Evolutionary conservation across 1,284 basidiomycete species (phyloP), one percentile per base, ranked within the genome.

Genomic region (Leccinum griseonigrum): DNA sequence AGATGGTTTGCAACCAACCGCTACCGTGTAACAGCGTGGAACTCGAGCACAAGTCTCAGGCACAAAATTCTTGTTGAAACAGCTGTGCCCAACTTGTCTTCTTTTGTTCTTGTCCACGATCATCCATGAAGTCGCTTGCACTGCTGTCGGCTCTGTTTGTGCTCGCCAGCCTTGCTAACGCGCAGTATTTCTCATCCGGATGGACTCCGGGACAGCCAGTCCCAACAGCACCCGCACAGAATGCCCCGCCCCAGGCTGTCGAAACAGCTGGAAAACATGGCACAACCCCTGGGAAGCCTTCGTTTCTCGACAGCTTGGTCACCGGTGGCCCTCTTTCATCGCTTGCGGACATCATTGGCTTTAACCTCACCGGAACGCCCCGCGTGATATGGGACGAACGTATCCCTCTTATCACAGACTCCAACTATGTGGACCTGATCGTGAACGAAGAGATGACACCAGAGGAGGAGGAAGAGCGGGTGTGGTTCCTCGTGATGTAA

Each of bases 121-220:
- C 8, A 36, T 14, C 40, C 50, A 90, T 90, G 88, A 87, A 79
- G 77, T 14, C 64, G 78, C 62, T 73, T 71, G 57, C 65, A 67
- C 46, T 67, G 78, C 36, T 70, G 74, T 60, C 69, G 79, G 65
- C 68, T 75, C 58, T 73, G 26, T 57, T 85, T 58, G 67, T 64
- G 16, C 70, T 75, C 57, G 72, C 73, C 54, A 70, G 72, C 14
- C 76, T 79, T 18, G 79, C 73, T 50, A 75, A 74, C 54, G 88
- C 88, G 10, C 85, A 90, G 64, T 91, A 91, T 73, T 86, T 91
- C 73, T 91, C 89, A 3, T 78, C 79, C 29, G 90, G 90, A n/a
- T 92, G 90, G 91, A 70, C 77, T 38, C 91, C 90, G 3, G 90
- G 89, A 34, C 85, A 91, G 70, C 75, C 83, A 4, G 76, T 78